A percentile compares a stretch with the other conserved stretches of the same genome.
Evolutionary conservation across 1,139 yeast genomes (phyloP).

Genomic region (Nakaseomyces nivariensis): DNA sequence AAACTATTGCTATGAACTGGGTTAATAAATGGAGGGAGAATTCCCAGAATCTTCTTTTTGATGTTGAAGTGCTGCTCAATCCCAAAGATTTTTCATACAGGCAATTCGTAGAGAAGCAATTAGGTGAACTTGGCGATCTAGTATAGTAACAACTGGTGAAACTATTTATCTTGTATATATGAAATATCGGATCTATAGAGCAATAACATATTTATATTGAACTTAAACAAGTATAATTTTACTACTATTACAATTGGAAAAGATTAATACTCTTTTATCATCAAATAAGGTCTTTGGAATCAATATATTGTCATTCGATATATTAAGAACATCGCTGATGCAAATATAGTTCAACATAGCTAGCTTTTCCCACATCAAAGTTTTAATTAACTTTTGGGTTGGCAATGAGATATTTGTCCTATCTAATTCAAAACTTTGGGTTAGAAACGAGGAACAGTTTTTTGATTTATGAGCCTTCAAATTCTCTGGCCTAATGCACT

Average conservation of each 20-base stretch:
- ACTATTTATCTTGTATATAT: neutral
- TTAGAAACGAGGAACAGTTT: neutral
- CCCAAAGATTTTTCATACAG: constrained; percentile 15
- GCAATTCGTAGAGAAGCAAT: constrained; percentile 9
- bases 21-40: constrained; percentile 61
- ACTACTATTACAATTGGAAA: neutral
- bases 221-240: neutral
- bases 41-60: constrained; percentile 15
- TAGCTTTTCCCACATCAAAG: constrained; percentile 7
- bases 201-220: neutral
- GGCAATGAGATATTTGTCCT: neutral
- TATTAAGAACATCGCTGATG: constrained; percentile 9
- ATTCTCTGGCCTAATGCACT: neutral
- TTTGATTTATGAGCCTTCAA: neutral
- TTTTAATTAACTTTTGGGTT: neutral
- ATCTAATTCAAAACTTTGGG: neutral
- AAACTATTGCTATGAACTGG: constrained; percentile 62
- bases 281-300: constrained; percentile 17
- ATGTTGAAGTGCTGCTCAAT: constrained; percentile 17
- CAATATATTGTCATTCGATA: constrained; percentile 9
- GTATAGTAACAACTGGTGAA: neutral
- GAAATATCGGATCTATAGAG: neutral
- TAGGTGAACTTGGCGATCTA: constrained; percentile 8
- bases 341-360: constrained; percentile 13
- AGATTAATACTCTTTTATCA: constrained; percentile 12